Percentiles rank a stretch among this genome's conserved stretches.
These are phyloP conservation scores for Trametes versicolor DNA, from an alignment of 1,284 basidiomycete species.

Conservation along the genomic window DNA sequence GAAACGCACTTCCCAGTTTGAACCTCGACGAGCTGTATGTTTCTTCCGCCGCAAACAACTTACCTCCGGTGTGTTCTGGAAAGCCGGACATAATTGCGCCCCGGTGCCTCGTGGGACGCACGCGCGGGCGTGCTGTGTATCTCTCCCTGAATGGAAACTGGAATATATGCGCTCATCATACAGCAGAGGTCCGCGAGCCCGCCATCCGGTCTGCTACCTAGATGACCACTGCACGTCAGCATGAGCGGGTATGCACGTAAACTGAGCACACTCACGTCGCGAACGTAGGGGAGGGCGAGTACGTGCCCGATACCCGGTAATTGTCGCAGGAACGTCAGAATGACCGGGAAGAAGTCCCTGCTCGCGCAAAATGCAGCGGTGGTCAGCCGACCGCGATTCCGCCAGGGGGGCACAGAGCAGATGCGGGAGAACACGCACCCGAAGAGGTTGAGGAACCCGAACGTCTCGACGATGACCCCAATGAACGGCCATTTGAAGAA, in stretches of 20 bases:
- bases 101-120: too few relatives aligned
- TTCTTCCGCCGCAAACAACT: too few relatives aligned
- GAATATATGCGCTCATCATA: conserved; percentile 50
- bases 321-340: conserved; percentile 95
- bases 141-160: not conserved
- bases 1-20: too few relatives aligned
- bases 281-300: conserved; percentile 88
- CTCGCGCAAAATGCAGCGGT: not conserved
- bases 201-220: conserved; percentile 79
- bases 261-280: conserved; percentile 57
- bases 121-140: not conserved
- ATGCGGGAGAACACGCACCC: conserved; percentile 70
- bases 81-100: too few relatives aligned
- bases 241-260: conserved; percentile 10
- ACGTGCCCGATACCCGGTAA: conserved; percentile 92
- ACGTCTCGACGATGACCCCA: conserved; percentile 93
- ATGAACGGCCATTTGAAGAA: conserved; percentile 94
- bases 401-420: conserved; percentile 25
- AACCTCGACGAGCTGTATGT: too few relatives aligned
- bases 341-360: conserved; percentile 99
- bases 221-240: not conserved
- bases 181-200: conserved; percentile 80
- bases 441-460: conserved; percentile 97
- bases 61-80: too few relatives aligned
- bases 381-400: not conserved